These are phyloP conservation scores for Eimeria sp. DNA, from an alignment of 169 alveolate genomes.

Conservation along the genomic window DNA sequence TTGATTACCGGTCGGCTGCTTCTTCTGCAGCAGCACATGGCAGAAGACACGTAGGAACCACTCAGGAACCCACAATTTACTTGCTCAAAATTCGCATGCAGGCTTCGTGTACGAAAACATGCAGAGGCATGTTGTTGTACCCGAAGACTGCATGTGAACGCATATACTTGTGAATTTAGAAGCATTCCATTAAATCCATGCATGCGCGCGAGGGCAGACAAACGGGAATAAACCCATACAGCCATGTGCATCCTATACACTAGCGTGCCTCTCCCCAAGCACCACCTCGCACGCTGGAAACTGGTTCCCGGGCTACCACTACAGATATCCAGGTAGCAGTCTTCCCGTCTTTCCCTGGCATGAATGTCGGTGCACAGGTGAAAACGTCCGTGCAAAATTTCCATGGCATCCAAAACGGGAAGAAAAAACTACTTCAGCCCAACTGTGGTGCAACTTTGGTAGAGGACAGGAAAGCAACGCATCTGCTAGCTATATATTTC, in stretches of 20 bases:
- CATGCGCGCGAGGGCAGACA: background rate
- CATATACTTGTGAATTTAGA: background rate
- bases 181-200: background rate
- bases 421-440: background rate
- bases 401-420: background rate
- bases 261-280: background rate
- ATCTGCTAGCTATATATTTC: background rate
- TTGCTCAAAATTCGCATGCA: background rate
- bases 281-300: background rate
- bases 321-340: background rate
- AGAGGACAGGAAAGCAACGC: background rate
- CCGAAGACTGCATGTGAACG: background rate
- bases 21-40: background rate
- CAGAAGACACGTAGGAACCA: background rate
- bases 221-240: background rate
- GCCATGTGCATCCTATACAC: background rate
- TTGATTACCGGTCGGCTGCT: conserved; percentile 20
- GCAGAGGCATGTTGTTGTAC: background rate
- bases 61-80: background rate
- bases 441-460: background rate
- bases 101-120: background rate
- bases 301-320: background rate
- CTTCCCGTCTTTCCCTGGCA: too few relatives aligned
- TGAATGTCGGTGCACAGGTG: background rate
- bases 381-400: background rate